These are phyloP conservation scores for Pichia sp. DNA, from an alignment of 1,139 yeast species.

Conservation along the genomic window DNA sequence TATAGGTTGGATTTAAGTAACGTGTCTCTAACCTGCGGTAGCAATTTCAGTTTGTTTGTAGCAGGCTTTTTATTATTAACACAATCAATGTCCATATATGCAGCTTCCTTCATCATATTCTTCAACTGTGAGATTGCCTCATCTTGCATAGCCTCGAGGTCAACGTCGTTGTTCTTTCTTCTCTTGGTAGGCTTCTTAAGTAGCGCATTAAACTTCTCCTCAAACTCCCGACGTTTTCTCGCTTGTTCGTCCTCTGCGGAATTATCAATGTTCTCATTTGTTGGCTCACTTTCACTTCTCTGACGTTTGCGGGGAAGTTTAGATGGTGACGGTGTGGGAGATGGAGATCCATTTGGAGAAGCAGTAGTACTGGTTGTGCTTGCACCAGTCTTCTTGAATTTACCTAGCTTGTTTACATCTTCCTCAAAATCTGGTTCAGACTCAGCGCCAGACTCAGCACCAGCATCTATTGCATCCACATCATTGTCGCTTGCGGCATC, in stretches of 20 bases:
- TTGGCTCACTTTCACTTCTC: background rate
- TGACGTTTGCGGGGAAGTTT: too few relatives aligned
- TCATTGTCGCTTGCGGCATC: too few relatives aligned
- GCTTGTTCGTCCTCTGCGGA: constrained; percentile 36
- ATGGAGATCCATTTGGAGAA: too few relatives aligned
- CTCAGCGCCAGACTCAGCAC: constrained; percentile 3
- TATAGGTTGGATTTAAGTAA: constrained; percentile 79
- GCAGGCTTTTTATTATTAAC: constrained; percentile 75
- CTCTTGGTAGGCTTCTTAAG: constrained; percentile 52
- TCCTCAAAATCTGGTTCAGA: constrained; percentile 24
- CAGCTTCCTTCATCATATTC: constrained; percentile 90
- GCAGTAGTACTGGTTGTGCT: too few relatives aligned
- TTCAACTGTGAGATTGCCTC: constrained; percentile 77
- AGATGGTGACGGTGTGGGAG: too few relatives aligned
- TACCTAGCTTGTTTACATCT: constrained; percentile 32
- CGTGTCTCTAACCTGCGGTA: constrained; percentile 71
- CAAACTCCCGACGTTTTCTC: constrained; percentile 68
- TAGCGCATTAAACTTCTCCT: constrained; percentile 69
- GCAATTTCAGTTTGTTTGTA: constrained; percentile 72
- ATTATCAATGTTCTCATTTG: constrained; percentile 7
- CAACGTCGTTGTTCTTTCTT: constrained; percentile 76
- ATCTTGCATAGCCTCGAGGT: constrained; percentile 90
- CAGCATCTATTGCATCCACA: too few relatives aligned
- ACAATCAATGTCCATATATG: constrained; percentile 82
- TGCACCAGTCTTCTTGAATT: constrained; percentile 29